Base-by-base conservation (phyloP, 495 filamentous ascomycete species). In the Trichoderma erinaceum region DNA sequence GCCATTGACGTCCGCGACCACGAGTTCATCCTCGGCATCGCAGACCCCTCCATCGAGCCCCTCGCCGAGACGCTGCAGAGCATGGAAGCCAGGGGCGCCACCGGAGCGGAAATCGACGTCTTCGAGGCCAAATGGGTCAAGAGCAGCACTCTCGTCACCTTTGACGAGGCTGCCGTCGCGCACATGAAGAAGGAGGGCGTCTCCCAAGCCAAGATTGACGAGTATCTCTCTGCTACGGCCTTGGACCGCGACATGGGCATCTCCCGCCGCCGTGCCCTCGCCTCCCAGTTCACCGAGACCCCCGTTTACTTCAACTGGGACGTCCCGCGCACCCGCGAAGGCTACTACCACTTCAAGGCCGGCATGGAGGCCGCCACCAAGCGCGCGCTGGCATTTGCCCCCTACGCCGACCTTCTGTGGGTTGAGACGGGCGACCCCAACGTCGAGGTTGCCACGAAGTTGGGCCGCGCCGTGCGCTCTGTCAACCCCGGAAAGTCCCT, bases 381-480 rank as follows among this genome's bases (percentile, higher is more conserved):
- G 79, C 90, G 95, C 67, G 92, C 94, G 2, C 88, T 93, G 68
- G 91, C 88, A 56, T 99, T 96, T 68, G 92, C 86, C 3, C 95
- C 95, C 3, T 97, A 90, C 76, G 93, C 95, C 6, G 95, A 99
- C 75, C 88, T 99, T 6, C 86, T 99, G 23, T 99, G 95, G 95
- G 89, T 98, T 13, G 95, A 99, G 79, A 99, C 95, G 4, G 95
- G 91, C 41, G 88, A 92, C 73, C 95, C 95, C 11, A 85, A 86
- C 64, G 91, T 98, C 35, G 76, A 85, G 56, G 91, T 95, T 63
- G 91, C 91, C 2, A 79, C 81, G 7, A 80, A 81, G 67, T 93
- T 99, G 70, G 90, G 92, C 1, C 81, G 82, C 3, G 86, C 93
- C 41, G 92, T 99, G 67, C 85, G 89, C 29, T 73, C 75, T 5